phyloP scores from a whole-genome alignment of 192 early-diverging fungal species.

The Mortierella antarctica region DNA sequence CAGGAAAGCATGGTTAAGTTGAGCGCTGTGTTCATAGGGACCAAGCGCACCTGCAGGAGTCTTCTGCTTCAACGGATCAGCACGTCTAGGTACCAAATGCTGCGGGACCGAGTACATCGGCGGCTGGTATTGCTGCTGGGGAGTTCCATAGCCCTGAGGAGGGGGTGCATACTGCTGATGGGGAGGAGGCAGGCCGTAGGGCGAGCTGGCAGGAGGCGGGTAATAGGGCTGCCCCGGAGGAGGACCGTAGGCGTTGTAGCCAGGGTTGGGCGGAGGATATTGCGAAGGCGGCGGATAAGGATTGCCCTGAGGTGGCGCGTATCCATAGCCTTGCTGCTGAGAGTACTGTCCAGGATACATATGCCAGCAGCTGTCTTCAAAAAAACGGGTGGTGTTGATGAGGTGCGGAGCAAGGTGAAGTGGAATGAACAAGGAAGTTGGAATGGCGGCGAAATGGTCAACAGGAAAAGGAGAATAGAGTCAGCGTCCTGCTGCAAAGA shows the following conservation, averaged over 20 bases:
- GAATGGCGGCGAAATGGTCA: neutral
- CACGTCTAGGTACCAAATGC: conserved; percentile 12
- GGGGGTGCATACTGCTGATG: neutral
- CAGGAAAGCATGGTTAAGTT: neutral
- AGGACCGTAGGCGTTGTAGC: conserved; percentile 1
- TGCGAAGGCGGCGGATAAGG: conserved; percentile 1
- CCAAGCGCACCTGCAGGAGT: neutral
- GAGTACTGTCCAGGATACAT: conserved; percentile 34
- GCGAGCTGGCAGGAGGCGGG: conserved; percentile 21
- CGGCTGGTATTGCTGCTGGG: conserved; percentile 20
- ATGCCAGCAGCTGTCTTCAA: no score
- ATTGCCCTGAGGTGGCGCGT: neutral
- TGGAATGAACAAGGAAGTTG: neutral
- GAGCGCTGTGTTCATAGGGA: conserved; percentile 7
- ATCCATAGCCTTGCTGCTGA: conserved; percentile 7
- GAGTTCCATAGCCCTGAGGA: conserved; percentile 12
- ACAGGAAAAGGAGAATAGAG: neutral
- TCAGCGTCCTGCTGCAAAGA: no score
- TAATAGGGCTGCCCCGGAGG: conserved; percentile 22
- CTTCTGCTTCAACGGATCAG: conserved; percentile 7
- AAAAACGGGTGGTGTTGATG: neutral
- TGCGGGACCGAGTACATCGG: conserved; percentile 19
- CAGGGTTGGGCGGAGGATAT: neutral
- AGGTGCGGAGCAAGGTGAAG: no score
- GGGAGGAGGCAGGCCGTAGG: neutral